A percentile compares a stretch with the other conserved stretches of the same genome.
phyloP scores from a whole-genome alignment of 352 stramenopile genomes.

The Pythium periplocum region DNA sequence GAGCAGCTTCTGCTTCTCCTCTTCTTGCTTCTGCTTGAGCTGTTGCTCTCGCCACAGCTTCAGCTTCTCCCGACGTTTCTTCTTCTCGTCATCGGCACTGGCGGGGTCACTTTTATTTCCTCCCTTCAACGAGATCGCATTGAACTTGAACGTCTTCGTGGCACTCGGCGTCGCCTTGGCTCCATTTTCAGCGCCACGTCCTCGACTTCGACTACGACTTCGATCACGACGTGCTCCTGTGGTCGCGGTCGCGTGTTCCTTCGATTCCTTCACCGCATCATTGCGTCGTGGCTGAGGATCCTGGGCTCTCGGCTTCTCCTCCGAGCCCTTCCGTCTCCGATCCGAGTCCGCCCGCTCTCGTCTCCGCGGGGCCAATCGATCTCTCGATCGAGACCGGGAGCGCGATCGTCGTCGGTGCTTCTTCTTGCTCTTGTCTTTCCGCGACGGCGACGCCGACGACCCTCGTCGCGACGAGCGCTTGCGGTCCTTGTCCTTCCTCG shows the following conservation, averaged over 20 bases:
- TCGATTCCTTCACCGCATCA: not conserved
- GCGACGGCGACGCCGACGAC: not conserved
- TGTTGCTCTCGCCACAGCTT: conserved; percentile 59
- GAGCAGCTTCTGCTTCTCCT: conserved; percentile 30
- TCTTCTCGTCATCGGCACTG: conserved; percentile 28
- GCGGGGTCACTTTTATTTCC: conserved; percentile 5
- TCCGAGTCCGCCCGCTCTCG: no score
- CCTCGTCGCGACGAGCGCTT: conserved; percentile 7
- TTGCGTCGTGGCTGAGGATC: not conserved
- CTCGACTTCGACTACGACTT: conserved; percentile 26
- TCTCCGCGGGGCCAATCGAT: no score
- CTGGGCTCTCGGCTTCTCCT: no score
- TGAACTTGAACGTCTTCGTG: conserved; percentile 53
- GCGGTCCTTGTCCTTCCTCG: conserved; percentile 12
- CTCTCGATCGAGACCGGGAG: conserved; percentile 17
- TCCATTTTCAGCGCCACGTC: conserved; percentile 4
- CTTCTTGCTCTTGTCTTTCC: not conserved
- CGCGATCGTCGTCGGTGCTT: not conserved
- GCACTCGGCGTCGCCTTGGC: conserved; percentile 2
- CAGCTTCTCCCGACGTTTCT: conserved; percentile 41
- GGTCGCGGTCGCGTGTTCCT: conserved; percentile 19
- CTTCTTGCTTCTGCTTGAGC: conserved; percentile 39
- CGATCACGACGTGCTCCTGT: conserved; percentile 4
- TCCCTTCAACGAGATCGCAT: conserved; percentile 49
- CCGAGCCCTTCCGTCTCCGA: no score